phyloP scores from a whole-genome alignment of 2,329 filamentous ascomycete species.

The Trichoderma afroharzianum region DNA sequence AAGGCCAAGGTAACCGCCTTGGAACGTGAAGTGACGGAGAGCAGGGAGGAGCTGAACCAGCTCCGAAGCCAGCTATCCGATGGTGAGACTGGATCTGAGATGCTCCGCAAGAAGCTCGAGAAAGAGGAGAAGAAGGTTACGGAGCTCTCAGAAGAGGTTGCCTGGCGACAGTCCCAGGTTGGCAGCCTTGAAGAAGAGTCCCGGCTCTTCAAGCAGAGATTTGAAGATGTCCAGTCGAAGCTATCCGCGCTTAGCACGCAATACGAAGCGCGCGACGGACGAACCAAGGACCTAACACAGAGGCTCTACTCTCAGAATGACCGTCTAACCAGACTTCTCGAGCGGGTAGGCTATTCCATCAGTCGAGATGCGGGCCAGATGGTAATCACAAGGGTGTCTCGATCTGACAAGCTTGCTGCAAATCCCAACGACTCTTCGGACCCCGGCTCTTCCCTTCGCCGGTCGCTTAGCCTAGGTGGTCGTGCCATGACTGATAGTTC shows the following conservation, averaged over 20 bases:
- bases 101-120: constrained; percentile 67
- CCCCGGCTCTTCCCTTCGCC: constrained; percentile 49
- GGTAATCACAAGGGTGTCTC: constrained; percentile 68
- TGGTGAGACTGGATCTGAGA: constrained; percentile 79
- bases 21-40: constrained; percentile 57
- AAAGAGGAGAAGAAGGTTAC: constrained; percentile 71
- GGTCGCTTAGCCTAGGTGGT: constrained; percentile 50
- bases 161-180: constrained; percentile 70
- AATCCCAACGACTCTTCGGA: constrained; percentile 58
- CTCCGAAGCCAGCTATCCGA: constrained; percentile 72
- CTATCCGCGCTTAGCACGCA: constrained; percentile 51
- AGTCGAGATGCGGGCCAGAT: constrained; percentile 69
- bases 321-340: constrained; percentile 75
- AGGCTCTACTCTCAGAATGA: constrained; percentile 81
- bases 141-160: constrained; percentile 65
- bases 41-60: constrained; percentile 64
- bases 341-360: constrained; percentile 81
- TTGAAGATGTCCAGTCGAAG: constrained; percentile 51
- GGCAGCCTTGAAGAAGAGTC: constrained; percentile 75
- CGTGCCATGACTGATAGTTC: constrained; percentile 57
- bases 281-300: constrained; percentile 79
- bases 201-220: constrained; percentile 62
- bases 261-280: constrained; percentile 66
- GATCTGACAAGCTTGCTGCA: constrained; percentile 52
- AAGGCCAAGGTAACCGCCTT: constrained; percentile 52